A percentile compares a stretch with the other conserved stretches of the same genome.
Conservation (phyloP, 129 eudicot genomes). For the Sambucus nigra region DNA sequence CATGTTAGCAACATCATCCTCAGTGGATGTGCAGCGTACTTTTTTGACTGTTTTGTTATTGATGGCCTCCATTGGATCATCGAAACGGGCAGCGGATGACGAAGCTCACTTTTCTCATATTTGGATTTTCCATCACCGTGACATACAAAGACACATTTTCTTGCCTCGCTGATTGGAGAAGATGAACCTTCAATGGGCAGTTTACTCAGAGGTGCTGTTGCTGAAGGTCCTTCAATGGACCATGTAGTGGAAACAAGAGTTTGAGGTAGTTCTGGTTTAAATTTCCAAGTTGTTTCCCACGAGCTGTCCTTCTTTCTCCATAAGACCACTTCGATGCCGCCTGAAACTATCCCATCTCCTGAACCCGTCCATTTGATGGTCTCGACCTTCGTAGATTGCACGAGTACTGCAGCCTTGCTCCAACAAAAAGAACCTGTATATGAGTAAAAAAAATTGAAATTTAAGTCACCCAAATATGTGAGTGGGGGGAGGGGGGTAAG, state of each 20-base stretch:
- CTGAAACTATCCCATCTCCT: slow-evolving; percentile 87
- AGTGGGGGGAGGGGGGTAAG: slow-evolving; percentile 1
- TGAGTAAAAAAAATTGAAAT: slow-evolving; percentile 68
- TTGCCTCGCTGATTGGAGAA: slow-evolving; percentile 18
- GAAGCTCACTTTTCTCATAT: slow-evolving; percentile 46
- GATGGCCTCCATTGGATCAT: slow-evolving; percentile 95
- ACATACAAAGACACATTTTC: slow-evolving; percentile 38
- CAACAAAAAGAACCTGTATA: slow-evolving; percentile 99
- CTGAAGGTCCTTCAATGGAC: slow-evolving; percentile 61
- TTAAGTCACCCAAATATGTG: slow-evolving; percentile 24
- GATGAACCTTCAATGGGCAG: slow-evolving; percentile 21
- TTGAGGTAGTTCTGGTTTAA: slow-evolving; percentile 53
- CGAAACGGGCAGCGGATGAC: slow-evolving; percentile 62
- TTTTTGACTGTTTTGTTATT: slow-evolving; percentile 29
- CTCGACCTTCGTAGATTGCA: slow-evolving; percentile 51
- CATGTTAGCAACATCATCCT: slow-evolving; percentile 66
- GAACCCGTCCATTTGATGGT: slow-evolving; percentile 78
- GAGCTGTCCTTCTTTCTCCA: slow-evolving; percentile 63
- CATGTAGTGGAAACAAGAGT: slow-evolving; percentile 62
- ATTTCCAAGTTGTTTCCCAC: slow-evolving; percentile 84
- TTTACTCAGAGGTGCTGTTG: slow-evolving; percentile 48
- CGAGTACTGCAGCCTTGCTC: slow-evolving; percentile 88
- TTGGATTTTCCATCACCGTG: slow-evolving; percentile 42
- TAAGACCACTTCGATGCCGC: slow-evolving; percentile 57
- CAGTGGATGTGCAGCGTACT: slow-evolving; percentile 24